A percentile compares a stretch with the other conserved stretches of the same genome.
Conservation (phyloP, 2,329 filamentous ascomycete species). For the Arthrobotrys conoides region DNA sequence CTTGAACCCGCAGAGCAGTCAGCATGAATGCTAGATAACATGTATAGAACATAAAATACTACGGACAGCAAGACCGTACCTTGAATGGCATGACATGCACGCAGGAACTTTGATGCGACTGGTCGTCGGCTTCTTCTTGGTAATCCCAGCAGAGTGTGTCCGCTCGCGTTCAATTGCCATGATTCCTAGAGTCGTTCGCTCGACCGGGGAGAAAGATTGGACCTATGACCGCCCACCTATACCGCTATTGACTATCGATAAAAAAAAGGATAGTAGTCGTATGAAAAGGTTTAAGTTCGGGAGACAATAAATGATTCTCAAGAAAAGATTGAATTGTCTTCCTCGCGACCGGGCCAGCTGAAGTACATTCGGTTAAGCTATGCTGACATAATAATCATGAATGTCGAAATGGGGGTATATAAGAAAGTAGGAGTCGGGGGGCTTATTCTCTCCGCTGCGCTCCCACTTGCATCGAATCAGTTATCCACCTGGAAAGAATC, state of each 20-base stretch:
- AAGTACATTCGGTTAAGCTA: constrained; percentile 26
- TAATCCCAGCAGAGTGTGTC: constrained; percentile 40
- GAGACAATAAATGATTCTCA: constrained; percentile 15
- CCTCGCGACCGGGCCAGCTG: constrained; percentile 15
- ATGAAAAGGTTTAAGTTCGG: background rate
- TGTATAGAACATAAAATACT: constrained; percentile 1
- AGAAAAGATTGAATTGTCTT: constrained; percentile 19
- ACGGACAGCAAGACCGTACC: constrained; percentile 16
- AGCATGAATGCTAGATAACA: constrained; percentile 2
- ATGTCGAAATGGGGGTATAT: constrained; percentile 1
- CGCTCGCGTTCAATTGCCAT: constrained; percentile 57
- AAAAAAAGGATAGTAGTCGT: background rate
- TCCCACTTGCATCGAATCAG: constrained; percentile 12
- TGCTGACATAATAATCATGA: constrained; percentile 53
- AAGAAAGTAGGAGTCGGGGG: constrained; percentile 28
- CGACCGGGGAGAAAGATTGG: constrained; percentile 3
- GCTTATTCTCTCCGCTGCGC: constrained; percentile 43
- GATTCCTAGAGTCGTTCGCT: constrained; percentile 6
- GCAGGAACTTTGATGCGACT: constrained; percentile 57
- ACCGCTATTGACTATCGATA: constrained; percentile 17
- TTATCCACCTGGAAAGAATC: background rate
- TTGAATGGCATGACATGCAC: constrained; percentile 58
- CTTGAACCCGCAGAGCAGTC: constrained; percentile 14
- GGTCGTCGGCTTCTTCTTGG: constrained; percentile 46
- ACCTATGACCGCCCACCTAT: constrained; percentile 5